A percentile compares a stretch with the other conserved stretches of the same genome.
Conservation (phyloP, 2,329 filamentous ascomycete genomes). For the Calonectria pteridis region DNA sequence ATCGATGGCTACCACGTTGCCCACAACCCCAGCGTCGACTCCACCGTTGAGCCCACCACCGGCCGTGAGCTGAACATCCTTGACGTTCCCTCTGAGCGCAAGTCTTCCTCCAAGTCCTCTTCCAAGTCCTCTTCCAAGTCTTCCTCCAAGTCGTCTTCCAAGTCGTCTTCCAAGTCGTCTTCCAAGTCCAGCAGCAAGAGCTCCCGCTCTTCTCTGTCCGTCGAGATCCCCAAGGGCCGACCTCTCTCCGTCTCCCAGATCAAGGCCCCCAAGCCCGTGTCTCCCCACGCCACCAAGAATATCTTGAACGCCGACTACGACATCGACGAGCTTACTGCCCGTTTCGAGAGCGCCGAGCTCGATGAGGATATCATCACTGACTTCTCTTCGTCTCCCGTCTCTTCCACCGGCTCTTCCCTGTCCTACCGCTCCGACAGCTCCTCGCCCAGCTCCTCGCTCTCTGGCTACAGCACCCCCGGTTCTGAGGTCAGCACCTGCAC, state of each 20-base stretch:
- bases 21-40: conserved; percentile 92
- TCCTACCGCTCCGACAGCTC: conserved; percentile 81
- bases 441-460: conserved; percentile 78
- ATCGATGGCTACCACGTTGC: conserved; percentile 99
- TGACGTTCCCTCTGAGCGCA: conserved; percentile 76
- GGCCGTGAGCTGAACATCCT: conserved; percentile 98
- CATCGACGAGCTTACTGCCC: conserved; percentile 83
- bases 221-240: conserved; percentile 88
- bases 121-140: conserved; percentile 60
- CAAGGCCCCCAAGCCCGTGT: conserved; percentile 88
- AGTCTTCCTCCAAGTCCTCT: conserved; percentile 53
- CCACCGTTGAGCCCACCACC: conserved; percentile 94
- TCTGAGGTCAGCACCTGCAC: conserved; percentile 86
- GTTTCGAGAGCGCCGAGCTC: conserved; percentile 74
- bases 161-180: conserved; percentile 54
- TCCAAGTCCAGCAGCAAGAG: conserved; percentile 51
- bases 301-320: conserved; percentile 87
- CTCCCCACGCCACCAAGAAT: conserved; percentile 87
- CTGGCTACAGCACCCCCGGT: conserved; percentile 83
- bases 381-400: conserved; percentile 71
- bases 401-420: conserved; percentile 77
- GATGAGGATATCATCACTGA: conserved; percentile 68
- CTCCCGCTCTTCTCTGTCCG: conserved; percentile 61
- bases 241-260: conserved; percentile 91
- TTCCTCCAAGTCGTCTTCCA: conserved; percentile 54